Conservation (phyloP, 768 basidiomycete genomes). For the Leucocoprinus leucothites region DNA sequence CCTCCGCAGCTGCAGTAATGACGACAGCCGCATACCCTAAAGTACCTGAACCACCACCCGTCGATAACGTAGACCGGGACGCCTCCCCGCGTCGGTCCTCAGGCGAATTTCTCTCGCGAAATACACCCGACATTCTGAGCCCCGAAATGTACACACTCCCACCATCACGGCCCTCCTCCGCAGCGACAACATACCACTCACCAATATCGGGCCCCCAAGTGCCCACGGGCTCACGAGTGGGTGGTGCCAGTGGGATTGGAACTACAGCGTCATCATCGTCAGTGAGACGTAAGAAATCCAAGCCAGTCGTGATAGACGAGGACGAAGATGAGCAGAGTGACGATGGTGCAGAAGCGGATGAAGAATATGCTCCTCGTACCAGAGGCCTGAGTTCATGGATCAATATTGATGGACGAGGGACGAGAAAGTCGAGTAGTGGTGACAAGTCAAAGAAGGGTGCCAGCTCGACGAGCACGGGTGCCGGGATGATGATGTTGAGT, state of each 20-base stretch:
- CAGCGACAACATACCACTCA: slow-evolving; percentile 29
- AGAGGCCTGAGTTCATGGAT: slow-evolving; percentile 39
- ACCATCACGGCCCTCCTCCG: slow-evolving; percentile 24
- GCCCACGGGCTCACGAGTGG: slow-evolving; percentile 21
- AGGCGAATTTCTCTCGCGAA: slow-evolving; percentile 5
- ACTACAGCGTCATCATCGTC: slow-evolving; percentile 23
- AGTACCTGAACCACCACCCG: slow-evolving; percentile 20
- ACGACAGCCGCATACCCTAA: slow-evolving; percentile 19
- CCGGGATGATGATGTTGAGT: slow-evolving; percentile 21
- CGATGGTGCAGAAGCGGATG: slow-evolving; percentile 72
- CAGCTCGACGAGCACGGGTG: neutral
- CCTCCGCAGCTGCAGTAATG: slow-evolving; percentile 38
- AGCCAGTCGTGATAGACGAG: slow-evolving; percentile 33
- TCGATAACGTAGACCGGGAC: slow-evolving; percentile 29
- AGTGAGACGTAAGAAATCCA: slow-evolving; percentile 52
- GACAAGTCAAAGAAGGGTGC: slow-evolving; percentile 20
- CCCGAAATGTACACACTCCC: slow-evolving; percentile 35
- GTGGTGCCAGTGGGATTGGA: slow-evolving; percentile 23
- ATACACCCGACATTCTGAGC: slow-evolving; percentile 21
- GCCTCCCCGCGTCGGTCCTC: slow-evolving; percentile 14
- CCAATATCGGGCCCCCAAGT: slow-evolving; percentile 21
- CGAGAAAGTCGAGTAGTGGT: slow-evolving; percentile 30
- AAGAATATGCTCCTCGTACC: slow-evolving; percentile 44
- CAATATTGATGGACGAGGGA: slow-evolving; percentile 49
- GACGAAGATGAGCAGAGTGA: slow-evolving; percentile 62